phyloP scores from a whole-genome alignment of 768 basidiomycete genomes.

The Psilocybe azurescens region DNA sequence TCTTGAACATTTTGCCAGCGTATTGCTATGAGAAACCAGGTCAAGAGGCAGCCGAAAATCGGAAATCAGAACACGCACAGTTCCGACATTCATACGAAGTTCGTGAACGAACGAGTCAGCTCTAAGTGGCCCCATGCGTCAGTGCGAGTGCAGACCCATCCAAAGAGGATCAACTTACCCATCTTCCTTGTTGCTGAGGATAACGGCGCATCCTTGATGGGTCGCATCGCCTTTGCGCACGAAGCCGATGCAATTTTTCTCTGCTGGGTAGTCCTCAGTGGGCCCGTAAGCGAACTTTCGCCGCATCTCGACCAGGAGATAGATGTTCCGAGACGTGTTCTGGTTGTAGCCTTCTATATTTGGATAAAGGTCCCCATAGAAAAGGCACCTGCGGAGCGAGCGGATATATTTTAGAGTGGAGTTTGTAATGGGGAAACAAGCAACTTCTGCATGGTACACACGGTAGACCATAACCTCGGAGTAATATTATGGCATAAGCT shows the following conservation, averaged over 20 bases:
- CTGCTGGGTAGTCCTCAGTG: constrained; percentile 61
- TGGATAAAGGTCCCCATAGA: constrained; percentile 84
- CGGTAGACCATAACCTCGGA: constrained; percentile 77
- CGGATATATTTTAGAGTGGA: constrained; percentile 37
- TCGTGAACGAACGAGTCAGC: constrained; percentile 42
- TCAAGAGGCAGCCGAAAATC: constrained; percentile 4
- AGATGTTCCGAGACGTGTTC: constrained; percentile 54
- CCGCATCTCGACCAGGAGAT: constrained; percentile 62
- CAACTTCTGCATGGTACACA: constrained; percentile 41
- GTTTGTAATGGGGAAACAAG: constrained; percentile 3
- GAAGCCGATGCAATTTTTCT: constrained; percentile 71
- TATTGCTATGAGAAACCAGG: constrained; percentile 32
- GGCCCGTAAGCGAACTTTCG: constrained; percentile 71
- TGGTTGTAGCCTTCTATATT: constrained; percentile 71
- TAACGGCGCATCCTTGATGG: constrained; percentile 69
- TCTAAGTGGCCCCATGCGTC: constrained; percentile 19
- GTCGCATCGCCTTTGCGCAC: constrained; percentile 64
- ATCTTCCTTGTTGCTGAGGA: constrained; percentile 66
- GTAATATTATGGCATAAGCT: constrained; percentile 81
- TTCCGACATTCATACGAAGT: constrained; percentile 72
- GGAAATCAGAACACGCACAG: constrained; percentile 43
- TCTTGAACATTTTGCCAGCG: constrained; percentile 46
- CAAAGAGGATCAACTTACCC: constrained; percentile 30
- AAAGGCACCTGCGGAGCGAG: constrained; percentile 67
- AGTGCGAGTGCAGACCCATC: not conserved